Evolutionary conservation across 208 protist species (phyloP).

Genomic region (Kentomonas sorsogonicus): DNA sequence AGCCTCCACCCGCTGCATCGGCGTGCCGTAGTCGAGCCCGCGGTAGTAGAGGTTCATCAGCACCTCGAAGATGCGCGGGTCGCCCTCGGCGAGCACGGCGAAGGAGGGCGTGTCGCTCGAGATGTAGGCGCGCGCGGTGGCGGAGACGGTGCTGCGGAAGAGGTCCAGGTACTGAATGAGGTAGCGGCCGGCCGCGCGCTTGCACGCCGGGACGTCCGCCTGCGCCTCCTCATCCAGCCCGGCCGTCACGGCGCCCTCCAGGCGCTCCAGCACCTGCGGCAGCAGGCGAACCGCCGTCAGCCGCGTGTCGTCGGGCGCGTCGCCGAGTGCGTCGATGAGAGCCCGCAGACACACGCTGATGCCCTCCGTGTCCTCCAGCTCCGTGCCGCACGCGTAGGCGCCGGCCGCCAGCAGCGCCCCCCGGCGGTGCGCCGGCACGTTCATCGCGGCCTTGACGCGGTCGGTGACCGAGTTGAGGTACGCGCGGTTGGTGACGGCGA

Average conservation of each 20-base stretch:
- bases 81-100: slow-evolving; percentile 59
- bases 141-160: slow-evolving; percentile 56
- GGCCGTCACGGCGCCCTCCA: slow-evolving; percentile 60
- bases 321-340: slow-evolving; percentile 65
- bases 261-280: slow-evolving; percentile 45
- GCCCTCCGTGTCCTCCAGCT: slow-evolving; percentile 62
- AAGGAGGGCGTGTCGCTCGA: slow-evolving; percentile 53
- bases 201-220: slow-evolving; percentile 69
- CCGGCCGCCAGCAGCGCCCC: slow-evolving; percentile 65
- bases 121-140: slow-evolving; percentile 58
- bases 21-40: slow-evolving; percentile 83
- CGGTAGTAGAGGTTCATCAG: slow-evolving; percentile 86
- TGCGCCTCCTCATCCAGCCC: slow-evolving; percentile 67
- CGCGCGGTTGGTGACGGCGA: slow-evolving; percentile 36
- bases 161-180: slow-evolving; percentile 72
- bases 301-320: slow-evolving; percentile 38
- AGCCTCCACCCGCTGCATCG: slow-evolving; percentile 79
- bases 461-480: slow-evolving; percentile 56
- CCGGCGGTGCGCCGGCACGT: slow-evolving; percentile 50
- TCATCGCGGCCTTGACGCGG: slow-evolving; percentile 52
- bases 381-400: slow-evolving; percentile 58
- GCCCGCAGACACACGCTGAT: slow-evolving; percentile 60
- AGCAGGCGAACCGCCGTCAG: slow-evolving; percentile 49
- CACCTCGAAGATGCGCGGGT: slow-evolving; percentile 75
- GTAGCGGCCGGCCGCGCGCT: slow-evolving; percentile 78